phyloP scores from a whole-genome alignment of 2,329 filamentous ascomycete species.

The Paracoccidioides brasiliensis region DNA sequence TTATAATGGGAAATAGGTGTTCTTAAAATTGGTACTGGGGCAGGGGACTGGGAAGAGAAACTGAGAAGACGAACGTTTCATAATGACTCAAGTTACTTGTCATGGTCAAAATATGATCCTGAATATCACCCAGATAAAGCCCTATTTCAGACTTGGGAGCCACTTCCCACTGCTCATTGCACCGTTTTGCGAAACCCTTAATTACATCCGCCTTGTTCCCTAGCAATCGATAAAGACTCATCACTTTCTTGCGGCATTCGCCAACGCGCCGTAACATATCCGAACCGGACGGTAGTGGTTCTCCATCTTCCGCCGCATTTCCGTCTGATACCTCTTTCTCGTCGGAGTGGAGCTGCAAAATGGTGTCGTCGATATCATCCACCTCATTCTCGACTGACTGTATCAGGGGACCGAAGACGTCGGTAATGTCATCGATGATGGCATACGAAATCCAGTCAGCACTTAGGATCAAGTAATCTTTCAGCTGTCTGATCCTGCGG shows the following conservation, averaged over 20 bases:
- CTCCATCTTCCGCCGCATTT: constrained; percentile 10
- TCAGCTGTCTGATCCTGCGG: constrained; percentile 79
- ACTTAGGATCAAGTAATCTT: constrained; percentile 83
- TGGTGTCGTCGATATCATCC: constrained; percentile 88
- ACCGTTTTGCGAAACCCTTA: constrained; percentile 95
- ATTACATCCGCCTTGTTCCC: constrained; percentile 98
- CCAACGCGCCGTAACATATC: constrained; percentile 90
- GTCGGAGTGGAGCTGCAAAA: constrained; percentile 62
- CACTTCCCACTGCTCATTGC: constrained; percentile 96
- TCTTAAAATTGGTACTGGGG: too few species aligned
- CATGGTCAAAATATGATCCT: constrained; percentile 99
- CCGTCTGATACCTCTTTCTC: constrained; percentile 15
- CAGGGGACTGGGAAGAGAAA: background rate
- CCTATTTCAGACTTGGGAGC: constrained; percentile 91
- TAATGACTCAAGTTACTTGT: constrained; percentile 91
- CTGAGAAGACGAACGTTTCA: constrained; percentile 57
- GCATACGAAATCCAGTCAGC: constrained; percentile 98
- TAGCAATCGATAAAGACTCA: constrained; percentile 81
- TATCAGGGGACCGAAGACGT: constrained; percentile 86
- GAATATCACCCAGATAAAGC: constrained; percentile 94
- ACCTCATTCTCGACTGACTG: constrained; percentile 91
- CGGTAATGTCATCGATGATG: constrained; percentile 95
- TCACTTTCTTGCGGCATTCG: constrained; percentile 92
- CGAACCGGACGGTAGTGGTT: constrained; percentile 40
- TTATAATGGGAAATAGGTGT: background rate